Evolutionary conservation across 768 basidiomycete genomes (phyloP), one percentile per base, ranked within the genome.

Genomic region (Exsudoporus frostii): DNA sequence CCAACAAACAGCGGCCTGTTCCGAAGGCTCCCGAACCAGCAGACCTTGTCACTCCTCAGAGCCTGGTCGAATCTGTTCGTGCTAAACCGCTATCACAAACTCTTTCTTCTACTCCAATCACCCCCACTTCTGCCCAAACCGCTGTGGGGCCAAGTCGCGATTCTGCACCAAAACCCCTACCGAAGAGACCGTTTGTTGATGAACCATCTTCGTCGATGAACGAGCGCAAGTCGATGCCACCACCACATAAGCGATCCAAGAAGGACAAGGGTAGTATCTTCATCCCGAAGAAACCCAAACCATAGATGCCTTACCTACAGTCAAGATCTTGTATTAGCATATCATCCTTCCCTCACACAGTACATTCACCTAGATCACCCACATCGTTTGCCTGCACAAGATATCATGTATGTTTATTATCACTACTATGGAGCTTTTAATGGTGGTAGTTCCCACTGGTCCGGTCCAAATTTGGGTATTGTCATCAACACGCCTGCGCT

Each of bases 371-470:
- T 53, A 51, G 45, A 53, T 29, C n/a, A 57, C 27, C 43, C 32
- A 45, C 46, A 64, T 53, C 30, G 38, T 27, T 55, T 48, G 30
- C 43, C 10, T 41, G 30, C 32, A 58, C 14, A 47, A 45, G 48
- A 60, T 29, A 45, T 57, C 45, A 56, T 57, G 44, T 59, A 62
- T 60, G 46, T 46, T 25, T 70, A 70, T 51, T 47, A 40, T 58
- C 45, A 22, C 47, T 56, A 45, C 48, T 56, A 45, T 29, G 59
- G 50, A 46, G 54, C 69, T 52, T 61, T 72, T 55, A 67, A 58
- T 25, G 91, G 80, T 29, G 94, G 92, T 51, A 99, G 71, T 67
- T 96, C 91, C 85, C 95, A 95, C 7, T 83, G 83, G 29, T 86
- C 83, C 36, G 86, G 85, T 10, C 92, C 92, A 68, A 94, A 98